These are phyloP conservation scores for Pichia scutulata DNA, from an alignment of 805 yeast species.

Conservation along the genomic window DNA sequence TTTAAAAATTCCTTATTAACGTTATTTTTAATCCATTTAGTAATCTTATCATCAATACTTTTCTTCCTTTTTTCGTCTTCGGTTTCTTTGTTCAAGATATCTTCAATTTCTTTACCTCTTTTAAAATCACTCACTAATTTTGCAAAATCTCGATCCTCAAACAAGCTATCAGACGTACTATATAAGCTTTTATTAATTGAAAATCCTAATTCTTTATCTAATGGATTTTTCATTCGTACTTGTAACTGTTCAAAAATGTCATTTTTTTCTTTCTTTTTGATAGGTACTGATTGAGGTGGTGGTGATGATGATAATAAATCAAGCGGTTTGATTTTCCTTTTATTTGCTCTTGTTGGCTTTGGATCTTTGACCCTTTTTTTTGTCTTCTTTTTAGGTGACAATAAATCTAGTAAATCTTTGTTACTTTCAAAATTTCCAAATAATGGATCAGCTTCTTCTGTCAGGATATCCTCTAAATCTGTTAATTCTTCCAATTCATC, in stretches of 20 bases:
- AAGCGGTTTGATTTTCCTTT: neutral
- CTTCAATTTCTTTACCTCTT: constrained; percentile 2
- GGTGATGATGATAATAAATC: neutral
- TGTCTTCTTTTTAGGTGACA: constrained; percentile 3
- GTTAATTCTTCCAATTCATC: neutral
- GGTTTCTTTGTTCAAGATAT: neutral
- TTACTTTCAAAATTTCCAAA: constrained; percentile 6
- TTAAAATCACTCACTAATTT: neutral
- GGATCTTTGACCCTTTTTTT: neutral
- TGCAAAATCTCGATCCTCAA: neutral
- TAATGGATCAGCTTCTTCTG: constrained; percentile 7
- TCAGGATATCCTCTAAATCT: neutral
- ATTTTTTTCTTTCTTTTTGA: neutral
- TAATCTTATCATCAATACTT: neutral
- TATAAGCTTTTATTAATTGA: neutral
- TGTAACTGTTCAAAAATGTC: constrained; percentile 5
- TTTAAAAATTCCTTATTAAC: constrained; percentile 4
- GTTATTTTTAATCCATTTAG: constrained; percentile 1
- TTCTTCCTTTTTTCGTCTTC: neutral
- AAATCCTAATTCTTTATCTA: constrained; percentile 9
- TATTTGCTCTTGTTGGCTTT: neutral
- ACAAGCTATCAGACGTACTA: neutral
- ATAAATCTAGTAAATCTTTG: neutral
- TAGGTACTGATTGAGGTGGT: neutral
- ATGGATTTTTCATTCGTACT: constrained; percentile 1